Evolutionary conservation across 495 filamentous ascomycete species (phyloP).

Genomic region (Aspergillus biplanus): DNA sequence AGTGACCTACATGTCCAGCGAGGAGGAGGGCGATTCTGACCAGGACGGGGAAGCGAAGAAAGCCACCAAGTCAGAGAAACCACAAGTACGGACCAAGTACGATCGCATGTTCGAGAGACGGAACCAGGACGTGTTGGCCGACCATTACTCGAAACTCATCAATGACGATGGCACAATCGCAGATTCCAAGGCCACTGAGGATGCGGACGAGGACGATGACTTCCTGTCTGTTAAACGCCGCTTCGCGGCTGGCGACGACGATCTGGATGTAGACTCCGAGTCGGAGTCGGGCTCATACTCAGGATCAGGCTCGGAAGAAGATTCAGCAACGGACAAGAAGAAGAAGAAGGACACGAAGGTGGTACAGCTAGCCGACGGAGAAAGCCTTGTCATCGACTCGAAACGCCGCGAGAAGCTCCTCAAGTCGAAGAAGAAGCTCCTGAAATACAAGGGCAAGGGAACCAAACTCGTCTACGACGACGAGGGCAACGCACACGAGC

Average conservation of each 20-base stretch:
- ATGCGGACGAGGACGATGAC: conserved; percentile 69
- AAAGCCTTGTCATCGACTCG: conserved; percentile 81
- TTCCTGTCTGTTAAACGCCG: conserved; percentile 90
- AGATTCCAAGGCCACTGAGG: conserved; percentile 44
- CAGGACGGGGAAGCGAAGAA: conserved; percentile 42
- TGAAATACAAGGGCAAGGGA: conserved; percentile 83
- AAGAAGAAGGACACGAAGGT: conserved; percentile 36
- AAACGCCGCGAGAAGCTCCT: conserved; percentile 92
- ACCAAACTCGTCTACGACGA: conserved; percentile 90
- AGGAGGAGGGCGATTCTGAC: conserved; percentile 56
- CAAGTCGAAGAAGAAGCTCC: conserved; percentile 89
- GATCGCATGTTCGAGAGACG: conserved; percentile 95
- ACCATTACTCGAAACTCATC: conserved; percentile 87
- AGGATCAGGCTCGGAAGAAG: conserved; percentile 18
- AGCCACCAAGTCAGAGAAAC: conserved; percentile 55
- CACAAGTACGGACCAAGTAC: conserved; percentile 86
- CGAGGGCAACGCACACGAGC: conserved; percentile 77
- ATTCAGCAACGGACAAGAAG: conserved; percentile 20
- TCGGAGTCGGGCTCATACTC: conserved; percentile 25
- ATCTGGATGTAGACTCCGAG: conserved; percentile 29
- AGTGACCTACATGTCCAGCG: conserved; percentile 51
- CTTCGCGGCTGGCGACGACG: conserved; percentile 57
- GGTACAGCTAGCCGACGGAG: conserved; percentile 55
- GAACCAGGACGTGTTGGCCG: conserved; percentile 92
- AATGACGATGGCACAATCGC: conserved; percentile 61